Conservation (phyloP, 768 basidiomycete genomes). For the Russula olivacea region DNA sequence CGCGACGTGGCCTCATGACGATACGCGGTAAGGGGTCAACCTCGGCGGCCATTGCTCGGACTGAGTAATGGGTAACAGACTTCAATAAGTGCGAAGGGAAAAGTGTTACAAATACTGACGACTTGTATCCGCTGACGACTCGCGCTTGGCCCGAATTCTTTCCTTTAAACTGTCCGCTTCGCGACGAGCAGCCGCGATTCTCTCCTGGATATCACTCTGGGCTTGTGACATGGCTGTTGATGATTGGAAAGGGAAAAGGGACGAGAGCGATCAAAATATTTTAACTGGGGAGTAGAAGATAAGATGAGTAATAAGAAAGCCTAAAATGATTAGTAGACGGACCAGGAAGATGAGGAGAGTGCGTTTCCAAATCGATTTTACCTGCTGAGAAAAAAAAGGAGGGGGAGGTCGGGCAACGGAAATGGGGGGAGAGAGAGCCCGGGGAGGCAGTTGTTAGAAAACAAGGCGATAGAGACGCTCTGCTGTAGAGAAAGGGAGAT, state of each 20-base stretch:
- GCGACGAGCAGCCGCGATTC: slow-evolving; percentile 92
- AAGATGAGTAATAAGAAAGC: slow-evolving; percentile 5
- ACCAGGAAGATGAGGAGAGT: slow-evolving; percentile 6
- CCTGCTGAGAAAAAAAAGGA: background rate
- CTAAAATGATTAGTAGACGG: background rate
- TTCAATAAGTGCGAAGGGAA: slow-evolving; percentile 19
- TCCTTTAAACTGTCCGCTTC: slow-evolving; percentile 98
- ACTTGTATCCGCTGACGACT: slow-evolving; percentile 96
- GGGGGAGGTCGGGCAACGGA: background rate
- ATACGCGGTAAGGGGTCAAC: slow-evolving; percentile 94
- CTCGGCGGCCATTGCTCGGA: slow-evolving; percentile 97
- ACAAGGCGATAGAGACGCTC: background rate
- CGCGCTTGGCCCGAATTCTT: slow-evolving; percentile 94
- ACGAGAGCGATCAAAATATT: slow-evolving; percentile 1
- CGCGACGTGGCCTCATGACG: slow-evolving; percentile 92
- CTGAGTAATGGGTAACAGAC: slow-evolving; percentile 38
- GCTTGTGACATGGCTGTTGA: slow-evolving; percentile 62
- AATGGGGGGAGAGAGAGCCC: background rate
- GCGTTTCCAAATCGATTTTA: slow-evolving; percentile 16
- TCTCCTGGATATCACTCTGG: slow-evolving; percentile 81
- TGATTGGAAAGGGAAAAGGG: background rate
- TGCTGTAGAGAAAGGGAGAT: slow-evolving; percentile 11
- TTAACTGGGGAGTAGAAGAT: background rate
- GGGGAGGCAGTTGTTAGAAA: background rate
- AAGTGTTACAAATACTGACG: slow-evolving; percentile 45